Percentiles rank a stretch among this genome's conserved stretches.
Evolutionary conservation across 2,329 filamentous ascomycete genomes (phyloP).

Genomic region (Scleromitrula shiraiana): DNA sequence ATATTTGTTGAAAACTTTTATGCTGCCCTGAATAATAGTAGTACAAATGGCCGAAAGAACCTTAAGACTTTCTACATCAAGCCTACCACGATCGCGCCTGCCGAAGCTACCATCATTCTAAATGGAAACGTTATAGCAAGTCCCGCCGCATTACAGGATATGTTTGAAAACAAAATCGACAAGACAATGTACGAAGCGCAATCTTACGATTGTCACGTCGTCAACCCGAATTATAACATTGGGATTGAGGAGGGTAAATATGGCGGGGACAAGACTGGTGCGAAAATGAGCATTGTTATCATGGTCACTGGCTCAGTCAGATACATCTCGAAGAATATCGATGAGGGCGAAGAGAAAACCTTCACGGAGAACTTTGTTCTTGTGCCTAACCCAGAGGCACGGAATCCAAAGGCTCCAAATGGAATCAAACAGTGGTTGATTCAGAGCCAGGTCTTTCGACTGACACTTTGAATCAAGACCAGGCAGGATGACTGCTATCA

Average conservation of each 20-base stretch:
- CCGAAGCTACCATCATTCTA: conserved; percentile 63
- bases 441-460: conserved; percentile 63
- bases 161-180: conserved; percentile 58
- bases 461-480: conserved; percentile 23
- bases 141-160: conserved; percentile 56
- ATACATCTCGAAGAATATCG: conserved; percentile 45
- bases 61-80: conserved; percentile 66
- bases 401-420: conserved; percentile 44
- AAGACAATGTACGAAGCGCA: conserved; percentile 63
- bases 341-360: conserved; percentile 53
- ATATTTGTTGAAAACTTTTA: conserved; percentile 70
- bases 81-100: conserved; percentile 44
- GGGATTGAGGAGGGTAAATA: conserved; percentile 43
- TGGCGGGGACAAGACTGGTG: conserved; percentile 39
- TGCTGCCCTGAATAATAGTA: conserved; percentile 60
- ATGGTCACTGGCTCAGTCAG: conserved; percentile 65
- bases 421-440: conserved; percentile 55
- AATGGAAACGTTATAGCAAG: conserved; percentile 64
- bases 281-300: conserved; percentile 64
- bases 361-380: conserved; percentile 79
- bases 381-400: conserved; percentile 63
- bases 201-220: conserved; percentile 67
- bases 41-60: conserved; percentile 36
- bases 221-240: conserved; percentile 59
- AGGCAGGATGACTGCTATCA: background rate